These are phyloP conservation scores for Histomonas meleagridis DNA, from an alignment of 208 protist species.

Conservation along the genomic window DNA sequence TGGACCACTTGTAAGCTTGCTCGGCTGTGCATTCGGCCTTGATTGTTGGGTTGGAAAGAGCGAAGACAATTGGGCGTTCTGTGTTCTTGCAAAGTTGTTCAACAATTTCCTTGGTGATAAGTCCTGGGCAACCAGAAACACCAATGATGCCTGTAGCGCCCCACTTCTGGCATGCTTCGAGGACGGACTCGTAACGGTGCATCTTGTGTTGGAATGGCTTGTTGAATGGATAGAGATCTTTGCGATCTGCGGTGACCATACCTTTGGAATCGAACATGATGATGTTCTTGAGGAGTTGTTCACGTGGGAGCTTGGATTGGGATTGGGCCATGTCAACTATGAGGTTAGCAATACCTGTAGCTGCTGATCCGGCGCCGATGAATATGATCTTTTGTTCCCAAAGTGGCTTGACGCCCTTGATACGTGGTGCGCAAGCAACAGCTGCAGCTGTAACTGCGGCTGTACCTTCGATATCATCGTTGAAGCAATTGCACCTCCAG, in stretches of 20 bases:
- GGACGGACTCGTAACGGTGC: background rate
- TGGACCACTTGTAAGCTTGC: constrained; percentile 19
- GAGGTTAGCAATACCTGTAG: constrained; percentile 30
- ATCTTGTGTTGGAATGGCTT: constrained; percentile 21
- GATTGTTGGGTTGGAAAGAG: constrained; percentile 31
- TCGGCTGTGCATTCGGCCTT: background rate
- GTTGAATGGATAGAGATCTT: constrained; percentile 3
- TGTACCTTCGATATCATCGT: constrained; percentile 34
- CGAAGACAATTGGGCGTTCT: background rate
- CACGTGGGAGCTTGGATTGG: background rate
- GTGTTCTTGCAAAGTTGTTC: background rate
- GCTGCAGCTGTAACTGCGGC: background rate
- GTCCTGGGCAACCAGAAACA: constrained; percentile 14
- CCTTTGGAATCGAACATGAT: constrained; percentile 11
- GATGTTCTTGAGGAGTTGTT: background rate
- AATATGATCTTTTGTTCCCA: background rate
- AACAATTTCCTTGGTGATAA: constrained; percentile 28
- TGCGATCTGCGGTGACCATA: background rate
- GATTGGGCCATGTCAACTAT: background rate
- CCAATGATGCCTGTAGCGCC: background rate
- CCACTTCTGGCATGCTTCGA: background rate
- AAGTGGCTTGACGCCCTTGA: background rate
- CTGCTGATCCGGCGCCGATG: constrained; percentile 18
- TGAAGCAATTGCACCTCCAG: background rate
- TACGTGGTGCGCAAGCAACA: background rate